These are phyloP conservation scores for Trapa incisa DNA, from an alignment of 345 rosid species.

Conservation along the genomic window DNA sequence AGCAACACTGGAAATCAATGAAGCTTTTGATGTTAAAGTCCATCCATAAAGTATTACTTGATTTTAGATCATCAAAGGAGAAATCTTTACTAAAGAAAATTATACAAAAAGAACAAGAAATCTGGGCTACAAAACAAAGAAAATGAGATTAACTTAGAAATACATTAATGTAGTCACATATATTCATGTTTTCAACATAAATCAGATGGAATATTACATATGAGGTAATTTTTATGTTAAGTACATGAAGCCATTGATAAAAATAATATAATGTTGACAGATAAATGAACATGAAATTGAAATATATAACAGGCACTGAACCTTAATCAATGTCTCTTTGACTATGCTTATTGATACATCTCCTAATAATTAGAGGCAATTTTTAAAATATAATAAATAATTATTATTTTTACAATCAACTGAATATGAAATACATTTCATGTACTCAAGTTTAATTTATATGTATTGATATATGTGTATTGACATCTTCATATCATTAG, in stretches of 20 bases:
- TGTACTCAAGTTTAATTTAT: neutral
- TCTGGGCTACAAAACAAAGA: neutral
- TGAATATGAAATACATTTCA: too few relatives aligned
- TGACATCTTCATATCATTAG: neutral
- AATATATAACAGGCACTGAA: neutral
- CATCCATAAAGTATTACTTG: neutral
- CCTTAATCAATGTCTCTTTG: neutral
- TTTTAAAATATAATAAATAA: neutral
- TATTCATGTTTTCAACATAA: neutral
- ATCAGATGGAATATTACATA: neutral
- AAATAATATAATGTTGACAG: neutral
- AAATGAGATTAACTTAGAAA: too few relatives aligned
- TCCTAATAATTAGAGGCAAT: neutral
- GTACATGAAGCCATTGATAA: neutral
- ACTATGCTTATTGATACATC: neutral
- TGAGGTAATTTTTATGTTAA: neutral
- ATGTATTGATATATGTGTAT: neutral
- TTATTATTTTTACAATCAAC: too few relatives aligned
- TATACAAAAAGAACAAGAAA: neutral
- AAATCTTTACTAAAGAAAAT: neutral
- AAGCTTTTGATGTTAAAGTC: constrained; percentile 9
- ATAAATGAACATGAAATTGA: neutral
- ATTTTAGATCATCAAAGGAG: neutral
- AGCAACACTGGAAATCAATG: constrained; percentile 65
- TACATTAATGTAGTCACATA: too few relatives aligned